These are phyloP conservation scores for carrot (Daucus carota) DNA, from an alignment of 129 eudicot genomes.

Conservation along the genomic window DH1_v3.0 NC_030386.2:23067001-23067500, in stretches of 20 bases:
- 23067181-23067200: background rate
- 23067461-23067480: background rate
- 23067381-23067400: slow-evolving; percentile 32
- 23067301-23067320: slow-evolving; percentile 5
- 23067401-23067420: slow-evolving; percentile 31
- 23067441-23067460: background rate
- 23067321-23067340: background rate
- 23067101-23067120: background rate
- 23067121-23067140: background rate
- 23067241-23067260: background rate
- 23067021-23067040: no score
- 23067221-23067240: slow-evolving; percentile 8
- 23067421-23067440: background rate
- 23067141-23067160: slow-evolving; percentile 5
- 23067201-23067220: background rate
- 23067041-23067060: no score
- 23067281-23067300: slow-evolving; percentile 17
- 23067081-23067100: background rate
- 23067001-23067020: no score
- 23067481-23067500: background rate
- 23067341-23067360: slow-evolving; percentile 11
- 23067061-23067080: background rate
- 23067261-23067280: background rate
- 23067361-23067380: slow-evolving; percentile 20
- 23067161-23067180: background rate